Evolutionary conservation across 2,329 filamentous ascomycete genomes (phyloP), one percentile per base, ranked within the genome.

Genomic region (Epicoccum nigrum): DNA sequence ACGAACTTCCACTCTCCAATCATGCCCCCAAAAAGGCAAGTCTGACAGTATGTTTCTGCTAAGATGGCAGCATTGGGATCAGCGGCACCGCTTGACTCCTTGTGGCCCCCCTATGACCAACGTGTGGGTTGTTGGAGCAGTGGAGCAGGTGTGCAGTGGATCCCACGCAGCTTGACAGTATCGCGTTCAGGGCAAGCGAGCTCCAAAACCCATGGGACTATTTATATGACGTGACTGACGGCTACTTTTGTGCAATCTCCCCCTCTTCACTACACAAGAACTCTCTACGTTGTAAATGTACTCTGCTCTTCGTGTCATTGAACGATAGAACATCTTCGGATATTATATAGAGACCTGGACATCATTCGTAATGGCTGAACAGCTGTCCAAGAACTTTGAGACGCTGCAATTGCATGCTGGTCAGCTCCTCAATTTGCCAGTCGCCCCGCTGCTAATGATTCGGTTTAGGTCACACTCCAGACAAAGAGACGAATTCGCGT

Each of bases 401-500:
- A 79, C 78, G 62, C 73, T 80, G 65, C 78, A 80, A 67, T 67
- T 80, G 57, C 78, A 80, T 56, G 78, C 78, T 51, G 77, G 77
- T 77, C 69, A 55, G 68, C 39, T 45, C 15, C 23, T 6, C 15
- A 3, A 8, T 2, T 12, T 16, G 15, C 11, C 9, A 27, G 5
- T 9, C 6, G 8, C 16, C 9, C 21, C 4, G 8, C 21, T 47
- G 32, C 54, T 56, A 21, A 57, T 25, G 21, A 25, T 17, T 32
- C 7, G 30, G 27, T 17, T 12, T 64, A 95, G 91, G 70, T 56
- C 90, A 96, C 64, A 81, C 86, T 65, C 86, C 90, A 19, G 94
- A 97, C 72, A 77, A 89, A 20, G 74, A 86, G 2, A 96, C 93
- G 56, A 93, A 95, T 54, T 83, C 94, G 20, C 86, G 94, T 66